These are phyloP conservation scores for Crassisporium funariophilum DNA, from an alignment of 768 basidiomycete genomes.

Conservation along the genomic window DNA sequence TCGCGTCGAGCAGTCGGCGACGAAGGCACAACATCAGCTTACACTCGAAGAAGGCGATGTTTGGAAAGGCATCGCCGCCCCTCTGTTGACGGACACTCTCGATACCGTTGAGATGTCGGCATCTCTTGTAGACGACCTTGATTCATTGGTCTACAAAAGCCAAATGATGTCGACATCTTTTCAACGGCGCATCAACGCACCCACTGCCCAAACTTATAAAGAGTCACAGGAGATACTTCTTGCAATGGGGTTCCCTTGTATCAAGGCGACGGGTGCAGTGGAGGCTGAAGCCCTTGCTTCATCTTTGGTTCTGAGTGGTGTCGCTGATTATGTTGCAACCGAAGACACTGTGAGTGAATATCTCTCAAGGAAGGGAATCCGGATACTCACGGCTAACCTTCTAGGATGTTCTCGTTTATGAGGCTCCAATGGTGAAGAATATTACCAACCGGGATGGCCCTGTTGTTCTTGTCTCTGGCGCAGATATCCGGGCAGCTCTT, in stretches of 20 bases:
- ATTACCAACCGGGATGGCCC: constrained; percentile 62
- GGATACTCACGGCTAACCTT: constrained; percentile 1
- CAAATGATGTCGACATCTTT: constrained; percentile 64
- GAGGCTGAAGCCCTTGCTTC: constrained; percentile 90
- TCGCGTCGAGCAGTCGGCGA: constrained; percentile 50
- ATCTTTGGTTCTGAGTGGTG: constrained; percentile 69
- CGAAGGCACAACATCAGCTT: constrained; percentile 63
- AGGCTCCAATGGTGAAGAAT: constrained; percentile 80
- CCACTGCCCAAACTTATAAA: constrained; percentile 65
- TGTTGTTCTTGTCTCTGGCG: constrained; percentile 64
- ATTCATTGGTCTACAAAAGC: constrained; percentile 52
- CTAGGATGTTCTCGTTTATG: constrained; percentile 83
- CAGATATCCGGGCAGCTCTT: constrained; percentile 59
- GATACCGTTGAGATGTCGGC: neutral
- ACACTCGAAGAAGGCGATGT: constrained; percentile 60
- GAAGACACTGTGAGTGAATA: constrained; percentile 78
- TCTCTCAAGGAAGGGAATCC: constrained; percentile 7
- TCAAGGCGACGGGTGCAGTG: constrained; percentile 66
- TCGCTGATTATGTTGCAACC: constrained; percentile 86
- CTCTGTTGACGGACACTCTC: neutral
- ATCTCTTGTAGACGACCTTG: constrained; percentile 1
- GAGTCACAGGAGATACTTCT: constrained; percentile 69
- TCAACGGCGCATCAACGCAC: constrained; percentile 58
- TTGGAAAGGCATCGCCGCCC: constrained; percentile 42
- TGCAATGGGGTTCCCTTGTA: constrained; percentile 83